Conservation (phyloP, 2,329 filamentous ascomycete species). For the Pseudopyrenochaeta lycopersici region DNA sequence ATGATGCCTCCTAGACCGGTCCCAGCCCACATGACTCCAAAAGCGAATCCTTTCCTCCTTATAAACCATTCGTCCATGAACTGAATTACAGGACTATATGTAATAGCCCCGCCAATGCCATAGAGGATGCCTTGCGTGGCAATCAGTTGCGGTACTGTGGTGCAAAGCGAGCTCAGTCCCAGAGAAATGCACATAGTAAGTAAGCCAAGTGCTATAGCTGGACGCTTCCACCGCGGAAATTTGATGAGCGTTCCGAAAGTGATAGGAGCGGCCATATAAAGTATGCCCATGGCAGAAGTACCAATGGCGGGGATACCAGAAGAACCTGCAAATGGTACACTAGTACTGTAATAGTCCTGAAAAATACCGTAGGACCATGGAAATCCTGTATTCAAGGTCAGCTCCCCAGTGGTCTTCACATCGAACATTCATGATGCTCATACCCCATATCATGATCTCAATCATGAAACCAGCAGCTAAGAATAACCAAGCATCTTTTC, state of each 20-base stretch:
- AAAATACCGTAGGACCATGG: constrained; percentile 76
- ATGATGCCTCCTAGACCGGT: constrained; percentile 54
- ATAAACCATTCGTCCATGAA: constrained; percentile 72
- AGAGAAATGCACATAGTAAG: constrained; percentile 46
- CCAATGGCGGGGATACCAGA: constrained; percentile 69
- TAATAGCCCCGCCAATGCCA: constrained; percentile 65
- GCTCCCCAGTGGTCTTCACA: neutral
- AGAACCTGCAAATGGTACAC: constrained; percentile 65
- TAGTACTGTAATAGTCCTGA: constrained; percentile 71
- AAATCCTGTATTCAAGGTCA: constrained; percentile 61
- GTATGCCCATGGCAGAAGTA: constrained; percentile 66
- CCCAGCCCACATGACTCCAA: constrained; percentile 67
- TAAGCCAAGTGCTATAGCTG: constrained; percentile 44
- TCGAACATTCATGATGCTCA: neutral
- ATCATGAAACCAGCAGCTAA: constrained; percentile 60
- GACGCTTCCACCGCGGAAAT: constrained; percentile 44
- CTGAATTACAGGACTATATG: constrained; percentile 65
- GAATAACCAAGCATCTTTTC: constrained; percentile 62
- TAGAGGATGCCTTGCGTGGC: constrained; percentile 69
- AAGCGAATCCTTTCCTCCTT: constrained; percentile 65
- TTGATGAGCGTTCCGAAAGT: constrained; percentile 46
- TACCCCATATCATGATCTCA: constrained; percentile 61
- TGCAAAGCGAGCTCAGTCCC: constrained; percentile 60
- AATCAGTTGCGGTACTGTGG: constrained; percentile 64
- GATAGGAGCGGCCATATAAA: constrained; percentile 56